phyloP scores from a whole-genome alignment of 306 rosid species.

The Dryas drummondii region DNA sequence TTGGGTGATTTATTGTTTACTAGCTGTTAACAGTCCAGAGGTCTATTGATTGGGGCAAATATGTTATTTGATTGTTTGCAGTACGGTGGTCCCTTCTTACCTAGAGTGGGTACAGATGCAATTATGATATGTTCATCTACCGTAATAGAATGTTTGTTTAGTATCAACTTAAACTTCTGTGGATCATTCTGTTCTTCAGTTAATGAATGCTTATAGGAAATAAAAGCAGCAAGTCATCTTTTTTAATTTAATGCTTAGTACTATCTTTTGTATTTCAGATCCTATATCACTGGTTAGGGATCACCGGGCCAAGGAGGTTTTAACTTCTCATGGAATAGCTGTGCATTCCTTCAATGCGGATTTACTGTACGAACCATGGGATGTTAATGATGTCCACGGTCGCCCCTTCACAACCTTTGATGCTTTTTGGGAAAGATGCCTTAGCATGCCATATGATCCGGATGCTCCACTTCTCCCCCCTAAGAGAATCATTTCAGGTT shows the following conservation, averaged over 20 bases:
- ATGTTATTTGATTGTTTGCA: background rate
- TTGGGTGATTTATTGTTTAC: background rate
- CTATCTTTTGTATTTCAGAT: slow-evolving; percentile 51
- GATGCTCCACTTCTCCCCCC: slow-evolving; percentile 99
- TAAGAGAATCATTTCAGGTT: slow-evolving; percentile 87
- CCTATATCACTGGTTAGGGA: slow-evolving; percentile 93
- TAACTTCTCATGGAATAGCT: slow-evolving; percentile 71
- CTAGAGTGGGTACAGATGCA: background rate
- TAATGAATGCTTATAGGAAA: slow-evolving; percentile 1
- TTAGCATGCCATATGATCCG: slow-evolving; percentile 97
- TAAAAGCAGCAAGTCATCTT: background rate
- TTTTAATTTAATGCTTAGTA: slow-evolving; percentile 17
- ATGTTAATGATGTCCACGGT: slow-evolving; percentile 78
- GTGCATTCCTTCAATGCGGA: slow-evolving; percentile 92
- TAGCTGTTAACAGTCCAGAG: background rate
- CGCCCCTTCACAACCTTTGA: slow-evolving; percentile 83
- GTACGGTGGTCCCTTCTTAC: background rate
- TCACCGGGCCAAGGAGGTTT: slow-evolving; percentile 82
- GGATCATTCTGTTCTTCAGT: background rate
- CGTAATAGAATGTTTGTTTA: slow-evolving; percentile 4
- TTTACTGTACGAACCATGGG: slow-evolving; percentile 98
- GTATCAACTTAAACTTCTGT: background rate
- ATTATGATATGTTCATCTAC: background rate
- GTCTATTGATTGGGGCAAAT: background rate
- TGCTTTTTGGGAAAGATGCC: slow-evolving; percentile 96